phyloP scores from a whole-genome alignment of 1,284 basidiomycete species.

The Sporisorium graminicola region DNA sequence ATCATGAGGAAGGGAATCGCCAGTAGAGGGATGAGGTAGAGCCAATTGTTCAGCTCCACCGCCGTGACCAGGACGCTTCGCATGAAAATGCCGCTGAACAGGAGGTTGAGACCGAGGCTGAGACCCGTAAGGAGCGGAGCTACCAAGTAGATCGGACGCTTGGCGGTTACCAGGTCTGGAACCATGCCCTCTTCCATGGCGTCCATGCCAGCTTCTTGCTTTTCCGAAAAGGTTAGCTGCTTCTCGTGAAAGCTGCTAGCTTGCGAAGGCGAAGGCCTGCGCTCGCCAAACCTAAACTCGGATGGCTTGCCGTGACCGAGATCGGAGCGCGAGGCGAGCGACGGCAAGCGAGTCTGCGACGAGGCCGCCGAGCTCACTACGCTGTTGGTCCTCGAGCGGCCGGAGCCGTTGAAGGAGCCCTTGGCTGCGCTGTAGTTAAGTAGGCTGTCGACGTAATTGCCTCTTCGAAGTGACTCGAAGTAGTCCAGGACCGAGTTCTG shows the following conservation, averaged over 20 bases:
- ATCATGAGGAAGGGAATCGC: slow-evolving; percentile 79
- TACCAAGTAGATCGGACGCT: slow-evolving; percentile 77
- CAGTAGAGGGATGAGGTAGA: slow-evolving; percentile 75
- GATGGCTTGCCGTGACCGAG: slow-evolving; percentile 20
- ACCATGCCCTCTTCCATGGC: slow-evolving; percentile 24
- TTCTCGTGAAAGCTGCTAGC: slow-evolving; percentile 19
- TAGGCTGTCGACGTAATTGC: slow-evolving; percentile 20
- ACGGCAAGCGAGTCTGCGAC: slow-evolving; percentile 17
- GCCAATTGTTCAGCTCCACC: slow-evolving; percentile 76
- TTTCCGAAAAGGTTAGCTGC: slow-evolving; percentile 18
- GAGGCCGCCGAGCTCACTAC: slow-evolving; percentile 25
- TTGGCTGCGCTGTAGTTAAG: slow-evolving; percentile 20
- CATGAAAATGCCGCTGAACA: slow-evolving; percentile 75
- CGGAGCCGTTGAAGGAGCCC: slow-evolving; percentile 11
- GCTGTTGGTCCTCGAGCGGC: slow-evolving; percentile 23
- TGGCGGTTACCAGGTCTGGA: slow-evolving; percentile 13
- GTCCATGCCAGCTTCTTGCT: slow-evolving; percentile 10
- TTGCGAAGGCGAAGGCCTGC: slow-evolving; percentile 10
- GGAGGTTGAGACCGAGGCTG: slow-evolving; percentile 72
- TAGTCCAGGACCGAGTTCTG: slow-evolving; percentile 36
- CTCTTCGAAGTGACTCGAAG: slow-evolving; percentile 29
- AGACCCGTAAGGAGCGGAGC: slow-evolving; percentile 83
- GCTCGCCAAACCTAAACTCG: slow-evolving; percentile 11
- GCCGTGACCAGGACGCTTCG: slow-evolving; percentile 79
- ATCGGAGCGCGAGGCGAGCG: slow-evolving; percentile 20